phyloP scores from a whole-genome alignment of 768 basidiomycete species.

The Chiua virens region DNA sequence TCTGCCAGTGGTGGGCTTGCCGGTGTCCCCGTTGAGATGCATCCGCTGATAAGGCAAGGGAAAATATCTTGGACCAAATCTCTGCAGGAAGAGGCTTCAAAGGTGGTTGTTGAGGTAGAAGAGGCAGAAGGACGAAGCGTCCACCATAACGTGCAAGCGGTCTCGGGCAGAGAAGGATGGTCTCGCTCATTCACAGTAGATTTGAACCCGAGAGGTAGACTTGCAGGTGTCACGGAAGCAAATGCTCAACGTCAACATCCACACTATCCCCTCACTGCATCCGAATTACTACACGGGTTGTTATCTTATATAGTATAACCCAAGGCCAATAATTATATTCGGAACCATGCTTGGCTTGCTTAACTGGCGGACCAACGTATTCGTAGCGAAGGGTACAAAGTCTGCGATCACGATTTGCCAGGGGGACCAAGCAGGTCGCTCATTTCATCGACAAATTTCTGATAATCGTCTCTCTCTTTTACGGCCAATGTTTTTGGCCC shows the following conservation, averaged over 20 bases:
- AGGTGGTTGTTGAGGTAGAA: constrained; percentile 56
- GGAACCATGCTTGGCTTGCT: background rate
- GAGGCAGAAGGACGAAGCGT: constrained; percentile 62
- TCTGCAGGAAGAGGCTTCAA: constrained; percentile 63
- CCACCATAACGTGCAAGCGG: constrained; percentile 62
- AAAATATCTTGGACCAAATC: constrained; percentile 67
- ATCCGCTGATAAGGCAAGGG: constrained; percentile 27
- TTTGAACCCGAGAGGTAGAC: background rate
- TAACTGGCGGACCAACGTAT: too few relatives aligned
- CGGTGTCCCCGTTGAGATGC: constrained; percentile 8
- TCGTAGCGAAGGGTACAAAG: background rate
- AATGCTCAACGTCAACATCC: background rate
- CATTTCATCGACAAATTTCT: constrained; percentile 76
- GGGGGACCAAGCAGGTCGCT: constrained; percentile 54
- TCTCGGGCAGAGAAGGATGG: constrained; percentile 62
- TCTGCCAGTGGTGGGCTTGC: constrained; percentile 3
- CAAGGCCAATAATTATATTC: too few relatives aligned
- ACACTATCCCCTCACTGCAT: background rate
- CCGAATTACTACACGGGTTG: background rate
- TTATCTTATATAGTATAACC: too few relatives aligned
- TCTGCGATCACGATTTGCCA: constrained; percentile 9
- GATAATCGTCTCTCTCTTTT: constrained; percentile 67
- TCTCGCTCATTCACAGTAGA: constrained; percentile 31
- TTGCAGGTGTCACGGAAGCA: constrained; percentile 3
- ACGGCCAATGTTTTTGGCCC: constrained; percentile 23